Conservation (phyloP, 345 rosid genomes). For the Sisymbrium altissimum region DNA sequence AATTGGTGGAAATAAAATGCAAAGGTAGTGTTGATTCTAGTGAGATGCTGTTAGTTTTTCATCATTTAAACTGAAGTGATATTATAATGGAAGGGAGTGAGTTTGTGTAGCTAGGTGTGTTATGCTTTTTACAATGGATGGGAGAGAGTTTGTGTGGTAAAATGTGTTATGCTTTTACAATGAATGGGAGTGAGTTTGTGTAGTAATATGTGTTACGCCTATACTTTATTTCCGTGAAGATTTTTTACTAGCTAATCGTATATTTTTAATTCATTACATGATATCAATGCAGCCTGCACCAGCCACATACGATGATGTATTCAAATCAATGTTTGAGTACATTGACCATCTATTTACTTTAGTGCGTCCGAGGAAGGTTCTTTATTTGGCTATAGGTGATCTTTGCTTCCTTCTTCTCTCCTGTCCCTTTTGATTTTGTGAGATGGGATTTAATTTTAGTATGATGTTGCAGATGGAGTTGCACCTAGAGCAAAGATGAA, state of each 20-base stretch:
- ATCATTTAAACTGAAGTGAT: neutral
- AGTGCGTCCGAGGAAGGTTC: slow-evolving; percentile 97
- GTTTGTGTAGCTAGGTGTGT: too few relatives aligned
- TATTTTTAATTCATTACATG: neutral
- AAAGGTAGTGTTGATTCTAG: too few relatives aligned
- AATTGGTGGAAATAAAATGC: too few relatives aligned
- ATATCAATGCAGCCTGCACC: slow-evolving; percentile 74
- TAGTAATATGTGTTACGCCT: neutral
- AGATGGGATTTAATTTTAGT: neutral
- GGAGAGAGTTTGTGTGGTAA: neutral
- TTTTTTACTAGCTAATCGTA: neutral
- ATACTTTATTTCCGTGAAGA: neutral
- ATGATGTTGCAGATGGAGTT: slow-evolving; percentile 73
- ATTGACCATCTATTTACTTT: slow-evolving; percentile 82
- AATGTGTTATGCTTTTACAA: neutral
- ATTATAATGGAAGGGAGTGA: neutral
- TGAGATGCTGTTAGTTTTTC: neutral
- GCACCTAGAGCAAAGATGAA: slow-evolving; percentile 99
- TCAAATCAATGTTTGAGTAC: slow-evolving; percentile 79
- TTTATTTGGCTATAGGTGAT: slow-evolving; percentile 93
- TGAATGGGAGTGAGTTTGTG: too few relatives aligned
- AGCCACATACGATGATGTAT: slow-evolving; percentile 86
- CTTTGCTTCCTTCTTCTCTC: slow-evolving; percentile 1
- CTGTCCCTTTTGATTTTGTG: neutral
- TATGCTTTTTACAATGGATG: neutral